A percentile compares a stretch with the other conserved stretches of the same genome.
phyloP scores from a whole-genome alignment of 345 rosid species.

The Stellera chamaejasme region DNA sequence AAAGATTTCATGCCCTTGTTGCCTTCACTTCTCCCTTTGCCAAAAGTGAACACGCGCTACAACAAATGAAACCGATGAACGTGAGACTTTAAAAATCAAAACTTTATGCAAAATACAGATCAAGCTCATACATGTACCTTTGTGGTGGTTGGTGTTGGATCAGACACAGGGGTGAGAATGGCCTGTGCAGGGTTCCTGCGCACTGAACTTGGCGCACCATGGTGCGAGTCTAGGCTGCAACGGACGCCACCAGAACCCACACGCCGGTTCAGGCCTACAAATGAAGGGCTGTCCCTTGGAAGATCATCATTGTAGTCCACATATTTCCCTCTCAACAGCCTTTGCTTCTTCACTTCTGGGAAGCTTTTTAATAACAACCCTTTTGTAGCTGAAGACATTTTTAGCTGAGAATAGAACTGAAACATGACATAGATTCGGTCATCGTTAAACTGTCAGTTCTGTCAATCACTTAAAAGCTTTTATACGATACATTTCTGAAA shows the following conservation, averaged over 20 bases:
- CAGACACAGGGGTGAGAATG: conserved; percentile 37
- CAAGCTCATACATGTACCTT: conserved; percentile 30
- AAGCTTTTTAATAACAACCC: conserved; percentile 26
- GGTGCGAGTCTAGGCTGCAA: conserved; percentile 16
- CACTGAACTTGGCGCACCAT: not conserved
- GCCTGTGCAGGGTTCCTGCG: conserved; percentile 22
- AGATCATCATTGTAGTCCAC: conserved; percentile 21
- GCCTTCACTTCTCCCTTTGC: conserved; percentile 89
- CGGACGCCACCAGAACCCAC: conserved; percentile 8
- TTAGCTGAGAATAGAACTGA: not conserved
- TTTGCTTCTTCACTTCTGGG: conserved; percentile 13
- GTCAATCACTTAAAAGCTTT: not conserved
- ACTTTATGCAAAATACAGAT: not conserved
- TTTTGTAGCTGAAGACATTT: conserved; percentile 30
- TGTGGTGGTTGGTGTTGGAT: conserved; percentile 31
- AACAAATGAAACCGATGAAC: not conserved
- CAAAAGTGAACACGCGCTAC: conserved; percentile 86
- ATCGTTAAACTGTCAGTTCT: not conserved
- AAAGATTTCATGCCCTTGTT: conserved; percentile 92
- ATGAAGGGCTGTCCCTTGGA: conserved; percentile 16
- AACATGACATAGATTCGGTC: too few relatives aligned
- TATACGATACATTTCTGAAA: not conserved
- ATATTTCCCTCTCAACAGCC: conserved; percentile 23
- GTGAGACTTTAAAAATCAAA: not conserved
- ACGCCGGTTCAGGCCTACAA: conserved; percentile 10